Evolutionary conservation across 495 filamentous ascomycete genomes (phyloP), one percentile per base, ranked within the genome.

Genomic region (Penicillium paradoxum): DNA sequence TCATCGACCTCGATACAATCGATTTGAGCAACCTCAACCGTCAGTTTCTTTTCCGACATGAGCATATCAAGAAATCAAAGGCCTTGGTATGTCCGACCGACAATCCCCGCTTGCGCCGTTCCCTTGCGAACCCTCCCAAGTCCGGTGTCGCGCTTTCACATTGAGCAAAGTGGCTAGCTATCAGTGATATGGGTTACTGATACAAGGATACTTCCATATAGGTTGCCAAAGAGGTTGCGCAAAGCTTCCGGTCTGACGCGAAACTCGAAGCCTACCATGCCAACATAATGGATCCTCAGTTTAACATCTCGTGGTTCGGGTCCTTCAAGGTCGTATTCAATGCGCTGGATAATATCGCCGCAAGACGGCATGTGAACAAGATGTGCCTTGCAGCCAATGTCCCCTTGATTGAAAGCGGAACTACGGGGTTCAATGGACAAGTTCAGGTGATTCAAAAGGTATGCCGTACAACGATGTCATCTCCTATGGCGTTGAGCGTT

Each of bases 41-140:
- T 15, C 93, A 99, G 65, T 99, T 99, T 60, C 84, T 99, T 43
- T 99, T 99, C 72, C 82, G 91, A 39, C 87, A 92, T 60, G 91
- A 97, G 63, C 93, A 99, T 63, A 97, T 99, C 71, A 96, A 96
- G 66, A 96, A 96, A 64, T 81, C 93, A 6, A 99, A 99, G 65
- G 92, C 93, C 53, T 73, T 96, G 72, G 93, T 95, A 76, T 58
- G 86, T 71, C 27, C 10, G 25, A 29, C 29, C 50, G n/a, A n/a
- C 46, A 30, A 43, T 30, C 47, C 36, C n/a, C 6, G 30, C 24
- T 36, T 54, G 42, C 46, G 47, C 54, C 52, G 42, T 49, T 49
- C 21, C 49, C 46, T 54, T 55, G 36, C 55, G 22, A 49, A 29
- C 11, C 40, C 36, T 22, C 14, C 40, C 15, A 27, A 25, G 30